Evolutionary conservation across 1,284 basidiomycete genomes (phyloP), one percentile per base, ranked within the genome.

Genomic region (Earliella scabrosa): DNA sequence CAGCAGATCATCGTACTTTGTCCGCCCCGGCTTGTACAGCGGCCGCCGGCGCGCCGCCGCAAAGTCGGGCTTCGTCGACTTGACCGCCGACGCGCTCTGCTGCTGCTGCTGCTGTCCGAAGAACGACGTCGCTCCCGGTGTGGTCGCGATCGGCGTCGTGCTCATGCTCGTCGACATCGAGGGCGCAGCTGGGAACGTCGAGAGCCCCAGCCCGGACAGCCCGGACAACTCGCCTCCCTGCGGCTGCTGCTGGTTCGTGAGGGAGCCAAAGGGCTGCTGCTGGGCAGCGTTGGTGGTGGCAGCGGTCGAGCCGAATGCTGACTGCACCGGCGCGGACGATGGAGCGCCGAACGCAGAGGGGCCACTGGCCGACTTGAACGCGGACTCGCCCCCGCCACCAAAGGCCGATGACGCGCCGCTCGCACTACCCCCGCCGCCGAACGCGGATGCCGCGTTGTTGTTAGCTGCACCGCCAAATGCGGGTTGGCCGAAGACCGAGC

Each of bases 1-100:
- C 24, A 90, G 72, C 39, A 82, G 68, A 35, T 57, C 68, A 63
- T 87, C 86, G 69, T 87, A 90, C 56, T 78, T 79, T 62, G 82
- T 81, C 46, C 72, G 62, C 14, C 77, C 80, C 1, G 79, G 79
- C 60, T 73, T 76, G 48, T 77, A 79, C 40, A 67, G 66, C 20
- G 73, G 70, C 45, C 73, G 77, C 21, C 71, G 39, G 36, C 56
- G 58, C 24, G 75, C 73, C 2, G 71, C 63, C 16, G 69, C 70
- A 63, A 85, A 83, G 59, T 80, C 80, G 2, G 79, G 80, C 36
- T 68, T 67, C 38, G 60, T 60, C 9, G 68, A 54, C 46, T 48
- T 46, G 23, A 56, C 60, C 3, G 66, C 54, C 40, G 68, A 41
- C 24, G 36, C 51, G n/a, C 58, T 40, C 32, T 26, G 52, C 16